phyloP scores from a whole-genome alignment of 768 basidiomycete genomes.

The Leucocoprinus leucothites region DNA sequence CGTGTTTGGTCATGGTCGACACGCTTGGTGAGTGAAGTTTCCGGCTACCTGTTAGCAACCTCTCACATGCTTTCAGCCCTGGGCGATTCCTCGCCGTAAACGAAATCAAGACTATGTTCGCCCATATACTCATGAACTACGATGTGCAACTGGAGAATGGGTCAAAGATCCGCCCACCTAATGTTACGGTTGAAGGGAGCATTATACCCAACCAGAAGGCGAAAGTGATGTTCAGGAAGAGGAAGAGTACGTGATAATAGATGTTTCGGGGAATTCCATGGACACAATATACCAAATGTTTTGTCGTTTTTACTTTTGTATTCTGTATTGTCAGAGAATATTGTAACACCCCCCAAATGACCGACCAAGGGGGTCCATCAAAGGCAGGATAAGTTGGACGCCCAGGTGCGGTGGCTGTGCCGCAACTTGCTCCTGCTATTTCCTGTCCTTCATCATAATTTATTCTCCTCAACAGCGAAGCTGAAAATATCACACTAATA shows the following conservation, averaged over 20 bases:
- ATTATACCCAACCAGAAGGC: neutral
- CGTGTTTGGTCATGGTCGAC: constrained; percentile 36
- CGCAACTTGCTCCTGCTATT: no score
- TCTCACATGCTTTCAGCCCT: constrained; percentile 19
- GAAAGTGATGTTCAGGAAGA: constrained; percentile 13
- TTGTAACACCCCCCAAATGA: no score
- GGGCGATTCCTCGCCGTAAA: constrained; percentile 40
- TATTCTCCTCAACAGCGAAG: no score
- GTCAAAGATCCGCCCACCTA: constrained; percentile 2
- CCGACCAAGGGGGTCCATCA: no score
- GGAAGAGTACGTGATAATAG: neutral
- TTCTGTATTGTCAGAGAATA: no score
- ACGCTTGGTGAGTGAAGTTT: constrained; percentile 23
- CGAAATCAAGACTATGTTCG: constrained; percentile 41
- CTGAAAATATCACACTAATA: no score
- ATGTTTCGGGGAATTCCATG: no score
- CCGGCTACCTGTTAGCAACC: neutral
- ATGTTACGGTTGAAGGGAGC: neutral
- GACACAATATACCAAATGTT: no score
- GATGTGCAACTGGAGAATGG: constrained; percentile 28
- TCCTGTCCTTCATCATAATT: no score
- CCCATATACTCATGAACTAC: constrained; percentile 34
- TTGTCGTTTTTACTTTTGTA: no score
- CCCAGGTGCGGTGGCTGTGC: no score
- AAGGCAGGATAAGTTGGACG: no score